These are phyloP conservation scores for Syzygium aqueum DNA, from an alignment of 345 rosid genomes.

Conservation along the genomic window DNA sequence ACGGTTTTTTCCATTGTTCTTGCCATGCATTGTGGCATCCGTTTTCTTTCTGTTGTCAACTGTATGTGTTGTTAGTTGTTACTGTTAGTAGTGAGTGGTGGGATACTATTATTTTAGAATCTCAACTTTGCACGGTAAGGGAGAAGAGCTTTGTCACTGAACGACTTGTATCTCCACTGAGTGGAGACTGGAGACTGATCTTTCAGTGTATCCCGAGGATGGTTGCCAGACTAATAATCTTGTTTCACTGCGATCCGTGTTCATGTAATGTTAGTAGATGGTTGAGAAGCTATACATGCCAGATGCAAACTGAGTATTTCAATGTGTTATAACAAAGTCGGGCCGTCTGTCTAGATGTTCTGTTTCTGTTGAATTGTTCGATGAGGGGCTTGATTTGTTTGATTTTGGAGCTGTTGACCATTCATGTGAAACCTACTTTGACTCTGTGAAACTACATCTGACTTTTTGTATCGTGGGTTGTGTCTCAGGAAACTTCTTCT, in stretches of 20 bases:
- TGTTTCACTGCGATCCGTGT: not conserved
- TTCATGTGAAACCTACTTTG: not conserved
- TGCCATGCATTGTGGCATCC: not conserved
- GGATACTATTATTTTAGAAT: not conserved
- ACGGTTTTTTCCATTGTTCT: not conserved
- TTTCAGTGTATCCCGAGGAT: no score
- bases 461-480: not conserved
- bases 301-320: not conserved
- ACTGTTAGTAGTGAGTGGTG: not conserved
- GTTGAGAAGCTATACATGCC: not conserved
- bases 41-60: not conserved
- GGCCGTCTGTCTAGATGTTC: not conserved
- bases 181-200: not conserved
- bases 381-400: not conserved
- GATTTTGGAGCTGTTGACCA: not conserved
- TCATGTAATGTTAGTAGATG: not conserved
- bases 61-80: not conserved
- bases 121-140: not conserved
- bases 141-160: not conserved
- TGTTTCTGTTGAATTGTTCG: not conserved
- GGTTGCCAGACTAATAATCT: not conserved
- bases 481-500: conserved; percentile 8
- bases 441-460: not conserved
- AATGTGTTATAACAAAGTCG: not conserved
- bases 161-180: not conserved